phyloP scores from a whole-genome alignment of 192 early-diverging fungal genomes.

The Rhizoclosmatium sp. region DNA sequence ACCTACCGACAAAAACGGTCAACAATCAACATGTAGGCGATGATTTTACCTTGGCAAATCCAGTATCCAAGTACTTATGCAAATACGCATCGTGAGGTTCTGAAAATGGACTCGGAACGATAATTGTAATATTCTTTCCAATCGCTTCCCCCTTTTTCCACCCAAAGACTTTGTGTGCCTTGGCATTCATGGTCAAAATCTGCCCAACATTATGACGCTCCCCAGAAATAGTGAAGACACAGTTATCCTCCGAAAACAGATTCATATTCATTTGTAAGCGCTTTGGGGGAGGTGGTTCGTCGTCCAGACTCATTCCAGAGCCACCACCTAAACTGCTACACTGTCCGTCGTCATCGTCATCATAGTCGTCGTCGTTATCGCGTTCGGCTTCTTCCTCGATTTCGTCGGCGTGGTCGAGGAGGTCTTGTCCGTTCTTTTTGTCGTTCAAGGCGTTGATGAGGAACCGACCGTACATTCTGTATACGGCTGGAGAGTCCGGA shows the following conservation, averaged over 20 bases:
- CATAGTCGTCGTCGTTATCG: neutral
- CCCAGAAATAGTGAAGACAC: slow-evolving; percentile 49
- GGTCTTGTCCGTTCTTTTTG: slow-evolving; percentile 41
- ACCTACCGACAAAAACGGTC: slow-evolving; percentile 32
- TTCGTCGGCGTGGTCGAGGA: slow-evolving; percentile 56
- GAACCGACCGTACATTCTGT: slow-evolving; percentile 53
- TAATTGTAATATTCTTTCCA: slow-evolving; percentile 48
- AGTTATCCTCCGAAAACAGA: slow-evolving; percentile 40
- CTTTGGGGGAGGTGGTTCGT: neutral
- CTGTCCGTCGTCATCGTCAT: slow-evolving; percentile 32
- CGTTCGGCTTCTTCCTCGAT: slow-evolving; percentile 42
- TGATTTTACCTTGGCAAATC: slow-evolving; percentile 48
- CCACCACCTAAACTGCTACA: neutral
- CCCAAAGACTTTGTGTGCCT: slow-evolving; percentile 41
- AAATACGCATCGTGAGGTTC: slow-evolving; percentile 53
- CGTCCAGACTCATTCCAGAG: slow-evolving; percentile 5
- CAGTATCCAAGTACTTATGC: slow-evolving; percentile 54
- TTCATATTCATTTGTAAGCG: neutral
- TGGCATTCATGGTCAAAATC: slow-evolving; percentile 45
- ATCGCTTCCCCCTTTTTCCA: slow-evolving; percentile 42
- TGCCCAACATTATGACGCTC: slow-evolving; percentile 44
- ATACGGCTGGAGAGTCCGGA: slow-evolving; percentile 45
- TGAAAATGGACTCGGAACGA: slow-evolving; percentile 56
- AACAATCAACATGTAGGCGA: neutral
- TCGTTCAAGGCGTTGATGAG: slow-evolving; percentile 55